These are phyloP conservation scores for Colletotrichum higginsianum DNA, from an alignment of 2,329 filamentous ascomycete species.

Conservation along the genomic window DNA sequence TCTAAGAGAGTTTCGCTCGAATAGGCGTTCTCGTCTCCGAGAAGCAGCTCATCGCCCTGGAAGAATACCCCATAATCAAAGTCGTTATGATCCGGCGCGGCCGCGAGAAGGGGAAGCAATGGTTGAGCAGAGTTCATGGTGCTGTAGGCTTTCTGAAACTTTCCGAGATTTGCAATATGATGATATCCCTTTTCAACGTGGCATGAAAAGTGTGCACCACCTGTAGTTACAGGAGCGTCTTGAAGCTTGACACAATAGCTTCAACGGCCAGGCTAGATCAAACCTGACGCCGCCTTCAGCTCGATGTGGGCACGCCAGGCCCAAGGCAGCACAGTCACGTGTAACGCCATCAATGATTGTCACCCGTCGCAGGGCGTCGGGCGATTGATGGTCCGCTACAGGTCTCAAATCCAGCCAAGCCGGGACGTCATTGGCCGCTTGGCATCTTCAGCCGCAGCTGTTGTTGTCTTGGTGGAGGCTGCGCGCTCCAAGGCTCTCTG, in stretches of 20 bases:
- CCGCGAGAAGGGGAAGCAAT: conserved; percentile 46
- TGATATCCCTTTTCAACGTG: not conserved
- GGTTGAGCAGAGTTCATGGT: conserved; percentile 19
- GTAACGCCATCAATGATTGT: conserved; percentile 6
- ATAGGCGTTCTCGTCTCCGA: conserved; percentile 45
- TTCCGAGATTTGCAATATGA: too few species aligned
- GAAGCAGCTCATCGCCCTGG: conserved; percentile 44
- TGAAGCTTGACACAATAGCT: conserved; percentile 2
- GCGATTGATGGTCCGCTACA: conserved; percentile 50
- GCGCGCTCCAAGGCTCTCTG: conserved; percentile 14
- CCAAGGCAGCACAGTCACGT: conserved; percentile 33
- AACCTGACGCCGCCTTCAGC: conserved; percentile 20
- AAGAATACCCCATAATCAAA: conserved; percentile 60
- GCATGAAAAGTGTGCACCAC: too few species aligned
- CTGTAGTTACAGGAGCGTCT: not conserved
- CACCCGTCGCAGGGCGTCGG: conserved; percentile 48
- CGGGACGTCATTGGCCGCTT: conserved; percentile 21
- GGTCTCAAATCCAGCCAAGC: conserved; percentile 24
- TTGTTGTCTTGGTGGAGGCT: conserved; percentile 21
- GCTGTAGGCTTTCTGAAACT: not conserved
- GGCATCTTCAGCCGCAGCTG: not conserved
- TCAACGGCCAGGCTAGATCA: conserved; percentile 10
- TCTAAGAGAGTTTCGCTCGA: conserved; percentile 48
- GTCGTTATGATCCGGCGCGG: conserved; percentile 49
- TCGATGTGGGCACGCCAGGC: not conserved